Conservation (phyloP, 2,329 filamentous ascomycete genomes). For the Corniculantispora saksenae region DNA sequence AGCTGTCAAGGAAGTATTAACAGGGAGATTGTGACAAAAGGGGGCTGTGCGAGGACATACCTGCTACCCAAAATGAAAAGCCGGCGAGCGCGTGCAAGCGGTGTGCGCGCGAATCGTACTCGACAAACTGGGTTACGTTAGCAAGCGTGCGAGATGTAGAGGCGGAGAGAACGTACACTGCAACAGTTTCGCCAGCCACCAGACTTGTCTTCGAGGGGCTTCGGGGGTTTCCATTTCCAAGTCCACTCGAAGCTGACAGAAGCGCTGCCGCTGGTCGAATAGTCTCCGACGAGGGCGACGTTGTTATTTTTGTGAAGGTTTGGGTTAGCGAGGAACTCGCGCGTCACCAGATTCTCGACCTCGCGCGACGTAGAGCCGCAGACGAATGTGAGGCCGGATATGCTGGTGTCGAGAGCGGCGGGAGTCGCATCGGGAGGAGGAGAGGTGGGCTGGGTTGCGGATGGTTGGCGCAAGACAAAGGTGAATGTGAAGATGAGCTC, state of each 20-base stretch:
- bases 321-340: constrained; percentile 95
- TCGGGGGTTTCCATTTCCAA: constrained; percentile 96
- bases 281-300: constrained; percentile 93
- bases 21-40: not conserved
- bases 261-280: constrained; percentile 75
- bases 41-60: constrained; percentile 45
- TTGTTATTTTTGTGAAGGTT: constrained; percentile 98
- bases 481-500: constrained; percentile 92
- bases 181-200: constrained; percentile 96
- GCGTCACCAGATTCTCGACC: constrained; percentile 88
- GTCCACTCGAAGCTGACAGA: constrained; percentile 91
- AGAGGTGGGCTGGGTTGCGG: constrained; percentile 51
- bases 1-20: constrained; percentile 37
- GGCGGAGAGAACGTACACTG: constrained; percentile 59
- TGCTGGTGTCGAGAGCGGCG: constrained; percentile 65
- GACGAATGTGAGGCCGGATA: constrained; percentile 89
- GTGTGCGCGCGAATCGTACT: constrained; percentile 94
- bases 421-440: constrained; percentile 62
- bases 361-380: constrained; percentile 84
- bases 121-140: constrained; percentile 69
- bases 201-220: constrained; percentile 74
- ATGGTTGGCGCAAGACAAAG: constrained; percentile 70
- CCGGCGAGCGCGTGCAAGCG: constrained; percentile 82
- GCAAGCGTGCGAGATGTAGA: constrained; percentile 17
- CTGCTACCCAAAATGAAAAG: constrained; percentile 95